phyloP scores from a whole-genome alignment of 192 early-diverging fungal species.

The Podila clonocystis region DNA sequence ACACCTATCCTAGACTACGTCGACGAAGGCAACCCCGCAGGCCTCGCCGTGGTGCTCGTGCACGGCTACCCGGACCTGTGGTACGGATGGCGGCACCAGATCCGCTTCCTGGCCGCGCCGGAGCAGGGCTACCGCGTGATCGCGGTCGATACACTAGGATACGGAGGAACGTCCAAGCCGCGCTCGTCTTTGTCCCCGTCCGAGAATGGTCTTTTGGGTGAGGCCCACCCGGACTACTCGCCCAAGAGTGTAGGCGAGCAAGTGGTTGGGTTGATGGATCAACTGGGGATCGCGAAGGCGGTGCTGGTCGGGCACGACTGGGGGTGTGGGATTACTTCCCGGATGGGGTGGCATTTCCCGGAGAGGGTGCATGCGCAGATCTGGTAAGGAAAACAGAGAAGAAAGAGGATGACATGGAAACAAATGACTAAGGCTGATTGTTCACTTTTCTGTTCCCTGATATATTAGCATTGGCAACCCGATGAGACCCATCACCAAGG shows the following conservation, averaged over 20 bases:
- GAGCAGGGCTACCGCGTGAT: slow-evolving; percentile 59
- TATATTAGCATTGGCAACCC: slow-evolving; percentile 18
- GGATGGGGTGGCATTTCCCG: slow-evolving; percentile 13
- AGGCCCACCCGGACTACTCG: slow-evolving; percentile 1
- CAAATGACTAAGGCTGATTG: too few species aligned
- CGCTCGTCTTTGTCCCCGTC: neutral
- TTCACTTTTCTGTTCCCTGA: too few species aligned
- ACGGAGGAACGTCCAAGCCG: slow-evolving; percentile 50
- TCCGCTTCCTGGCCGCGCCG: slow-evolving; percentile 52
- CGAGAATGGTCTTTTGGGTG: neutral
- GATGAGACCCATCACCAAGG: slow-evolving; percentile 5
- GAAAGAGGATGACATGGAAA: too few species aligned
- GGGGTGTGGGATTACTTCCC: slow-evolving; percentile 19
- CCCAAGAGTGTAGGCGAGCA: slow-evolving; percentile 24
- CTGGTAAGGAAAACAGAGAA: slow-evolving; percentile 1
- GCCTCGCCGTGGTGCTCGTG: slow-evolving; percentile 14
- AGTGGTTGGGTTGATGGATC: slow-evolving; percentile 65
- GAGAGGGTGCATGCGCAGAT: slow-evolving; percentile 7
- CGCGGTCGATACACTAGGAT: slow-evolving; percentile 59
- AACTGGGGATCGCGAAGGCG: slow-evolving; percentile 57
- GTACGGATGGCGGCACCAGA: slow-evolving; percentile 52
- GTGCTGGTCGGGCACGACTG: slow-evolving; percentile 77
- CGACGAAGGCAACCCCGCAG: slow-evolving; percentile 21
- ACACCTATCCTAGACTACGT: slow-evolving; percentile 31
- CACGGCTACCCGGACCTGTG: slow-evolving; percentile 47